Evolutionary conservation across 1,284 basidiomycete genomes (phyloP).

Genomic region (Cystobasidiaceae sp.): DNA sequence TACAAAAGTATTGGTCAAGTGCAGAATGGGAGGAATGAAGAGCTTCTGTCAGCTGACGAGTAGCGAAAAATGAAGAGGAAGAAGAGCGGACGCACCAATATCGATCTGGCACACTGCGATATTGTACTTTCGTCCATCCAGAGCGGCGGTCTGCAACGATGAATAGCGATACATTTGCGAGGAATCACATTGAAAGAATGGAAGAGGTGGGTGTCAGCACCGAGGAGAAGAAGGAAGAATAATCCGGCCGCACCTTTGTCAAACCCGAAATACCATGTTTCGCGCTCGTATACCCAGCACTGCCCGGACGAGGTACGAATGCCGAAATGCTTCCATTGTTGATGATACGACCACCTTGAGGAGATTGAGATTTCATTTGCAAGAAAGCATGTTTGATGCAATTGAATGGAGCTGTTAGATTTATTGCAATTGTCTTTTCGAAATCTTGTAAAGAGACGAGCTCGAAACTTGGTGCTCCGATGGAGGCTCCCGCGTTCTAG

Average conservation of each 20-base stretch:
- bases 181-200: no score
- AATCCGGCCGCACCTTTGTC: conserved; percentile 56
- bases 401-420: conserved; percentile 66
- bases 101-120: conserved; percentile 75
- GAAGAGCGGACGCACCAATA: conserved; percentile 60
- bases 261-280: conserved; percentile 73
- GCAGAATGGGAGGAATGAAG: no score
- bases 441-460: conserved; percentile 61
- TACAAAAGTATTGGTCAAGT: no score
- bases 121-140: conserved; percentile 66
- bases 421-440: conserved; percentile 61
- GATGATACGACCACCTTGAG: conserved; percentile 69
- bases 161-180: no score
- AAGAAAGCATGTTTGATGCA: conserved; percentile 70
- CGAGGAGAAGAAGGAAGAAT: background rate
- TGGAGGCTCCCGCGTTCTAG: conserved; percentile 57
- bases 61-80: no score
- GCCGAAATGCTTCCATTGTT: conserved; percentile 78
- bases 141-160: conserved; percentile 48
- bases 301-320: conserved; percentile 63
- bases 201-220: no score
- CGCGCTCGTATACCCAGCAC: conserved; percentile 63
- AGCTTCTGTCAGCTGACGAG: no score
- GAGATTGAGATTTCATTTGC: conserved; percentile 65
- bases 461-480: conserved; percentile 57